A percentile compares a stretch with the other conserved stretches of the same genome.
phyloP scores from a whole-genome alignment of 192 early-diverging fungal species.

The Umbelopsis sp. region DNA sequence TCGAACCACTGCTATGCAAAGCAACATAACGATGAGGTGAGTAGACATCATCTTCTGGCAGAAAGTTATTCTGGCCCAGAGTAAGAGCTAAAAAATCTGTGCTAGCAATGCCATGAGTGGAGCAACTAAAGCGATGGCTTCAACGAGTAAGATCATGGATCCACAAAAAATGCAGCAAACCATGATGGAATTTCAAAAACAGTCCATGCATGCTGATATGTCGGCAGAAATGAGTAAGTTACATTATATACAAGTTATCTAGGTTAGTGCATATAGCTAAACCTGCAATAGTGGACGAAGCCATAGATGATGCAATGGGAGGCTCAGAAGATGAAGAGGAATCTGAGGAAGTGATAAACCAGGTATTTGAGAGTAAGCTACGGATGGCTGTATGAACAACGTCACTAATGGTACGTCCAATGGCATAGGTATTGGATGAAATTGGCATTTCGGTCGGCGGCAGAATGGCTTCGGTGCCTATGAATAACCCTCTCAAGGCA shows the following conservation, averaged over 20 bases:
- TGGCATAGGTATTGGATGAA: slow-evolving; percentile 34
- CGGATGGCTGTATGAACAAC: not conserved
- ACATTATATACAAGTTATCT: not conserved
- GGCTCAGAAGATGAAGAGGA: slow-evolving; percentile 42
- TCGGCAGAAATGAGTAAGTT: slow-evolving; percentile 45
- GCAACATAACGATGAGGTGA: slow-evolving; percentile 23
- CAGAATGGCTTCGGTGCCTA: slow-evolving; percentile 25
- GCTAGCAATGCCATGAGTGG: slow-evolving; percentile 34
- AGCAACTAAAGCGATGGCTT: slow-evolving; percentile 41
- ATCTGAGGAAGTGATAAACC: slow-evolving; percentile 38
- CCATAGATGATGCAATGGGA: slow-evolving; percentile 36
- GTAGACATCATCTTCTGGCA: not conserved
- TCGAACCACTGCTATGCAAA: slow-evolving; percentile 28
- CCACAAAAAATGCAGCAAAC: slow-evolving; percentile 35
- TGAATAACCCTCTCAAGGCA: not conserved
- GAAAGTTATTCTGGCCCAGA: not conserved
- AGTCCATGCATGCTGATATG: slow-evolving; percentile 39
- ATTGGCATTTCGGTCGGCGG: slow-evolving; percentile 36
- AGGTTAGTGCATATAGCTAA: not conserved
- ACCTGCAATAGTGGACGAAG: slow-evolving; percentile 33
- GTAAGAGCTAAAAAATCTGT: not conserved
- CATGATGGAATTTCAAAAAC: slow-evolving; percentile 33
- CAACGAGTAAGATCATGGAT: slow-evolving; percentile 31
- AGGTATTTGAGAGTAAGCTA: slow-evolving; percentile 14
- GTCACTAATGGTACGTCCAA: not conserved